These are phyloP conservation scores for Termitomyces sp. DNA, from an alignment of 768 basidiomycete species.

Conservation along the genomic window DNA sequence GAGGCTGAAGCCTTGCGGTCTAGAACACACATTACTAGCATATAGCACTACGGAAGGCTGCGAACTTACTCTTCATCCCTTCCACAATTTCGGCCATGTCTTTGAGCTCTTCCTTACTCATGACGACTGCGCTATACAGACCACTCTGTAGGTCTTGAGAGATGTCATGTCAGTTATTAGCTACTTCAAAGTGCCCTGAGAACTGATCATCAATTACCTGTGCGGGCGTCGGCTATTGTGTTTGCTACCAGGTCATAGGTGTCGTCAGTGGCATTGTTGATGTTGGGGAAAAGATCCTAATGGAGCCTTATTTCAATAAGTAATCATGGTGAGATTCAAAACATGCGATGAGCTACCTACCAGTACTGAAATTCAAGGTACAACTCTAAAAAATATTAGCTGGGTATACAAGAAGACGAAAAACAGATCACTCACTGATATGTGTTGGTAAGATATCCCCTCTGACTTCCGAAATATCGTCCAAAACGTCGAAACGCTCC, in stretches of 20 bases:
- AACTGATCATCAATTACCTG: neutral
- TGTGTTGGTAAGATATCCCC: constrained; percentile 2
- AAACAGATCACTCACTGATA: neutral
- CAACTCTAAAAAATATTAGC: neutral
- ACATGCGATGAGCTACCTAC: neutral
- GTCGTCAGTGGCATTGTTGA: neutral
- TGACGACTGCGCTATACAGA: neutral
- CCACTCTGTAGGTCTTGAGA: neutral
- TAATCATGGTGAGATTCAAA: neutral
- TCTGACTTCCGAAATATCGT: neutral
- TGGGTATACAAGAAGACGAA: too few relatives aligned
- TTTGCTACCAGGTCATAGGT: constrained; percentile 3
- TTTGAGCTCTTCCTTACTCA: neutral
- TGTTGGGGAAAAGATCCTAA: constrained; percentile 4
- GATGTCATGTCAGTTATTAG: neutral
- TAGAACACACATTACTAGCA: neutral
- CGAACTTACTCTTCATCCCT: neutral
- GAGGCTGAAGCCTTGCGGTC: neutral
- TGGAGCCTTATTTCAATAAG: neutral
- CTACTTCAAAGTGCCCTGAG: neutral
- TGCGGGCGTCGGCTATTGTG: constrained; percentile 5
- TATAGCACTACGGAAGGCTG: too few relatives aligned
- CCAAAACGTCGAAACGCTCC: neutral
- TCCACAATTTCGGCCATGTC: constrained; percentile 8
- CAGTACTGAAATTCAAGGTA: constrained; percentile 4